These are phyloP conservation scores for Saksenaea vasiformis DNA, from an alignment of 371 early-diverging fungal genomes.

Conservation along the genomic window DNA sequence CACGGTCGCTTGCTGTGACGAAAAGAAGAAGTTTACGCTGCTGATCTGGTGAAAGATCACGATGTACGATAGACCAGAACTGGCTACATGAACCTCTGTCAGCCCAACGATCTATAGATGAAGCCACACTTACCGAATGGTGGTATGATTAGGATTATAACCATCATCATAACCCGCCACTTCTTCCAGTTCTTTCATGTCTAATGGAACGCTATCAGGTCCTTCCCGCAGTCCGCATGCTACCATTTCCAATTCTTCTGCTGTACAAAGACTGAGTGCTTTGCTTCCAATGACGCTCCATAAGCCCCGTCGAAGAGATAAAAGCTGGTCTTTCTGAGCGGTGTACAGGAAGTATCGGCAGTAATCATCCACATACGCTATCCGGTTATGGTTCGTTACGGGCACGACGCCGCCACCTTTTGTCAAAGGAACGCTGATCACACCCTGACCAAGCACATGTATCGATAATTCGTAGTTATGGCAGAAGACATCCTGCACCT, in stretches of 20 bases:
- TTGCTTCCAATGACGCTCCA: slow-evolving; percentile 70
- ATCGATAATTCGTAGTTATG: slow-evolving; percentile 82
- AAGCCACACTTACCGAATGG: slow-evolving; percentile 45
- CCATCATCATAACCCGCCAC: slow-evolving; percentile 88
- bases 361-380: slow-evolving; percentile 80
- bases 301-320: slow-evolving; percentile 73
- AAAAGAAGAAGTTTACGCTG: slow-evolving; percentile 87
- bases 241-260: slow-evolving; percentile 55
- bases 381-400: slow-evolving; percentile 76
- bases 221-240: slow-evolving; percentile 53
- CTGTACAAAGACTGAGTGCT: slow-evolving; percentile 40
- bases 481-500: slow-evolving; percentile 86
- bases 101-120: slow-evolving; percentile 11
- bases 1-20: slow-evolving; percentile 96
- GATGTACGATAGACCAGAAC: slow-evolving; percentile 92
- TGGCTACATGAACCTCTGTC: slow-evolving; percentile 29
- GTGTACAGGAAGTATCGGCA: slow-evolving; percentile 65
- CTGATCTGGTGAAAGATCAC: slow-evolving; percentile 63
- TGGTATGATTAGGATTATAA: slow-evolving; percentile 56
- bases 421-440: slow-evolving; percentile 68
- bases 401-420: slow-evolving; percentile 69
- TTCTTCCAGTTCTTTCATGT: slow-evolving; percentile 72
- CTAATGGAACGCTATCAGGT: slow-evolving; percentile 46
- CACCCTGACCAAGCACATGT: slow-evolving; percentile 71
- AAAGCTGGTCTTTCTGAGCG: slow-evolving; percentile 65